Conservation (phyloP, 164 flowering plant genomes). For the Berberis thunbergii region DNA sequence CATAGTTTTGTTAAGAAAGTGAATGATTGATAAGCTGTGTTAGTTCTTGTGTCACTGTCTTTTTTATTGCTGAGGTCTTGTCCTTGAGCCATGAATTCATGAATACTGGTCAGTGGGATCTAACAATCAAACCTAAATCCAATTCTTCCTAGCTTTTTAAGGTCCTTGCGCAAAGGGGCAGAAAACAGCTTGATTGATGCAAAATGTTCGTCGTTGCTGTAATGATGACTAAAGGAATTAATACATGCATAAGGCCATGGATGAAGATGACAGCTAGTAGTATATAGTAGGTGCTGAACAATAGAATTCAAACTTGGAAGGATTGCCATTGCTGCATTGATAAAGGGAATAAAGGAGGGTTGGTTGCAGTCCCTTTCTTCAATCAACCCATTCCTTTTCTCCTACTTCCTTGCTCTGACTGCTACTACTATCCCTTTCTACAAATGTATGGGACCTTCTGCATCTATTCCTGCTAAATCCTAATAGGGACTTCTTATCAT, state of each 20-base stretch:
- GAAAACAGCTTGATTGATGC: too few species aligned
- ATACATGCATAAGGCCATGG: too few species aligned
- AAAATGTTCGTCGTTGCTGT: too few species aligned
- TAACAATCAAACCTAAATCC: neutral
- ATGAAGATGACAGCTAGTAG: too few species aligned
- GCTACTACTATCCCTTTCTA: neutral
- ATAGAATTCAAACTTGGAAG: neutral
- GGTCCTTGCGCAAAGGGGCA: too few species aligned
- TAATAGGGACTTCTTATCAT: too few species aligned
- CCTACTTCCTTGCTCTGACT: neutral
- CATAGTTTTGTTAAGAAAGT: neutral
- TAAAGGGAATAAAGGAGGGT: neutral
- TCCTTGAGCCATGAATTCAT: conserved; percentile 8
- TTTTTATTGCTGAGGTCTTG: neutral
- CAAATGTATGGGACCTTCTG: too few species aligned
- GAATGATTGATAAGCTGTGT: conserved; percentile 7
- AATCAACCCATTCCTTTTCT: neutral
- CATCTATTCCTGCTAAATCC: too few species aligned
- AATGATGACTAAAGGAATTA: too few species aligned
- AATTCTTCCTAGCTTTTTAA: too few species aligned
- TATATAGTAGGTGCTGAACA: too few species aligned
- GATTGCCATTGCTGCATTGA: neutral
- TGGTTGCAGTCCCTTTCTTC: neutral
- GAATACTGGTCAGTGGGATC: conserved; percentile 7
- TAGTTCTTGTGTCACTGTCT: conserved; percentile 28